phyloP scores from a whole-genome alignment of 306 rosid species.

The Castanospermum australe region DNA sequence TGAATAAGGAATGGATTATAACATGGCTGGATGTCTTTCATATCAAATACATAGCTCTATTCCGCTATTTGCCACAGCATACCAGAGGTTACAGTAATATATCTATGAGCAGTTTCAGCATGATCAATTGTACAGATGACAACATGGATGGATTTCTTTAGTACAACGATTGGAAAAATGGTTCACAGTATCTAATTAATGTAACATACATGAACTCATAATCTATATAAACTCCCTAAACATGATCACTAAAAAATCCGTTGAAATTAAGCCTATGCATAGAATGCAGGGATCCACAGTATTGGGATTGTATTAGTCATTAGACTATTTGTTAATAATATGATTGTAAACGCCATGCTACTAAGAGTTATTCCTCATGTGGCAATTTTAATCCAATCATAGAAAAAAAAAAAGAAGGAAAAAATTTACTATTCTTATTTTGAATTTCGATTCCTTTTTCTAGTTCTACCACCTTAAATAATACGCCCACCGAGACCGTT shows the following conservation, averaged over 20 bases:
- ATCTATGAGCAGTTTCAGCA: background rate
- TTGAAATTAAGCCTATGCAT: background rate
- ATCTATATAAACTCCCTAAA: background rate
- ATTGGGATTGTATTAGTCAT: background rate
- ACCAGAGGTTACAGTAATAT: conserved; percentile 1
- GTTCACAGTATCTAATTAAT: background rate
- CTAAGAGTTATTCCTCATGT: background rate
- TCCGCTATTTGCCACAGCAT: background rate
- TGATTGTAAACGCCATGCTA: background rate
- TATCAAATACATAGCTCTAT: background rate
- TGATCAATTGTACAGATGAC: background rate
- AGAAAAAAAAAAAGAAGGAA: background rate
- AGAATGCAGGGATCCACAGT: background rate
- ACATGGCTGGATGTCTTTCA: background rate
- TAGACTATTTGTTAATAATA: background rate
- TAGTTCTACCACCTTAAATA: background rate
- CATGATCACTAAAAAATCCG: background rate
- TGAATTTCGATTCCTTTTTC: background rate
- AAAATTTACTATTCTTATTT: background rate
- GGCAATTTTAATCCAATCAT: background rate
- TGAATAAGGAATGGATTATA: background rate
- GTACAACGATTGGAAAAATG: background rate
- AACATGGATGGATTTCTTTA: background rate
- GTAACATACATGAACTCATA: background rate
- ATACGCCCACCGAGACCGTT: background rate